A percentile compares a stretch with the other conserved stretches of the same genome.
These are phyloP conservation scores for Nymphaea colorata DNA, from an alignment of 164 flowering plant species.

Conservation along the genomic window DNA sequence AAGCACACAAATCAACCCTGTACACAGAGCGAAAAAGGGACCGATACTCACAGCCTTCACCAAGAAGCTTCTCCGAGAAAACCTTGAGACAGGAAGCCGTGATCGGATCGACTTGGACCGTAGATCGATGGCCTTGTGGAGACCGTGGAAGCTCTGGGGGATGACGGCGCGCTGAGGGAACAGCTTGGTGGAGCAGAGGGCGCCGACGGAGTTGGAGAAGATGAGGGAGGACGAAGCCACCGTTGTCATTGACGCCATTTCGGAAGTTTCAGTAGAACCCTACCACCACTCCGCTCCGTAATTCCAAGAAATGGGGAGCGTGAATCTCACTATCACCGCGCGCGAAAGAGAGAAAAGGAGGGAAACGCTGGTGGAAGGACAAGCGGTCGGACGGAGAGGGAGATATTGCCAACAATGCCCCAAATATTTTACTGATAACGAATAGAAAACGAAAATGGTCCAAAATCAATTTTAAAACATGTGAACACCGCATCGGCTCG, in stretches of 20 bases:
- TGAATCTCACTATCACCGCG: background rate
- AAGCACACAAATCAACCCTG: background rate
- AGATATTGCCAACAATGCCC: too few species aligned
- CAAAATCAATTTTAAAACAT: too few species aligned
- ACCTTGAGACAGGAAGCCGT: conserved; percentile 17
- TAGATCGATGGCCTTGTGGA: conserved; percentile 22
- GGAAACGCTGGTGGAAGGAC: background rate
- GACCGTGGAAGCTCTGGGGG: conserved; percentile 31
- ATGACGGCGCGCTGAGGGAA: conserved; percentile 25
- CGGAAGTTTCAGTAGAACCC: background rate
- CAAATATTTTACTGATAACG: too few species aligned
- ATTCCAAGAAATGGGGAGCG: background rate
- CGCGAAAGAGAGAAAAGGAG: background rate
- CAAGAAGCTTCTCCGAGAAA: conserved; percentile 29
- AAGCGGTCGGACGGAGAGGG: too few species aligned
- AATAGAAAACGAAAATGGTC: too few species aligned
- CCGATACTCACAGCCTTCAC: conserved; percentile 52
- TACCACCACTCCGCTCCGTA: too few species aligned
- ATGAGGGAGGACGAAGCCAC: background rate
- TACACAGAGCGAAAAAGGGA: background rate
- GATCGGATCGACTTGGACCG: conserved; percentile 17
- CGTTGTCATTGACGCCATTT: background rate
- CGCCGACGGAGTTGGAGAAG: conserved; percentile 11
- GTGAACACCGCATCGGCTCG: too few species aligned
- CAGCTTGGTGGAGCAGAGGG: conserved; percentile 4